These are phyloP conservation scores for Barnettozyma salicaria DNA, from an alignment of 805 yeast genomes.

Conservation along the genomic window DNA sequence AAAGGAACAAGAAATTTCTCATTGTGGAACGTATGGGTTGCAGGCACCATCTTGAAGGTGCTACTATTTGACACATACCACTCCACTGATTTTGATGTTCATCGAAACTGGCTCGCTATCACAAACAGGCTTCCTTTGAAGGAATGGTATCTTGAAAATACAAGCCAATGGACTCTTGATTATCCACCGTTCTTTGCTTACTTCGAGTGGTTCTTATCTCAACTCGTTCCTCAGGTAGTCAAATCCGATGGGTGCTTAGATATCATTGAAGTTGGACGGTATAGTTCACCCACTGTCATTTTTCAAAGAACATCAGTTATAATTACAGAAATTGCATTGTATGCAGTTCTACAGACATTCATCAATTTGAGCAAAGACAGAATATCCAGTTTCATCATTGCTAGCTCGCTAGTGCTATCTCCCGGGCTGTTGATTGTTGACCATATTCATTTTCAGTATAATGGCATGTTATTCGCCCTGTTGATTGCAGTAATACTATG, in stretches of 20 bases:
- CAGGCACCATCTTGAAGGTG: conserved; percentile 51
- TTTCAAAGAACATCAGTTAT: conserved; percentile 84
- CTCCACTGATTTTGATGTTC: conserved; percentile 97
- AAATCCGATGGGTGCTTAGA: conserved; percentile 72
- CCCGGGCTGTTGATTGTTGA: conserved; percentile 91
- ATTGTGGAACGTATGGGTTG: conserved; percentile 62
- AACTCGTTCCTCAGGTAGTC: conserved; percentile 60
- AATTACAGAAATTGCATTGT: conserved; percentile 64
- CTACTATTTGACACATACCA: conserved; percentile 74
- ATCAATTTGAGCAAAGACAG: conserved; percentile 42
- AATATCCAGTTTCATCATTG: conserved; percentile 58
- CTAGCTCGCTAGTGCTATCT: conserved; percentile 74
- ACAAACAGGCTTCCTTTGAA: conserved; percentile 67
- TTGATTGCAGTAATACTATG: conserved; percentile 66
- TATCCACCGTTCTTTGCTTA: conserved; percentile 98
- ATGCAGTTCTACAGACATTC: conserved; percentile 64
- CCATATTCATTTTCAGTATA: conserved; percentile 95
- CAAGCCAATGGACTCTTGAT: conserved; percentile 89
- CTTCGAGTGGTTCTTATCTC: conserved; percentile 78
- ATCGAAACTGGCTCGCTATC: conserved; percentile 93
- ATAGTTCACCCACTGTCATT: conserved; percentile 71
- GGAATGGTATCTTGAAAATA: conserved; percentile 77
- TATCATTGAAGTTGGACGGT: conserved; percentile 56
- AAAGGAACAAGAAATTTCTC: conserved; percentile 34
- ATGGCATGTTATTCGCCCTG: conserved; percentile 87